These are phyloP conservation scores for Aspergillus intermedius DNA, from an alignment of 2,329 filamentous ascomycete genomes.

Conservation along the genomic window DNA sequence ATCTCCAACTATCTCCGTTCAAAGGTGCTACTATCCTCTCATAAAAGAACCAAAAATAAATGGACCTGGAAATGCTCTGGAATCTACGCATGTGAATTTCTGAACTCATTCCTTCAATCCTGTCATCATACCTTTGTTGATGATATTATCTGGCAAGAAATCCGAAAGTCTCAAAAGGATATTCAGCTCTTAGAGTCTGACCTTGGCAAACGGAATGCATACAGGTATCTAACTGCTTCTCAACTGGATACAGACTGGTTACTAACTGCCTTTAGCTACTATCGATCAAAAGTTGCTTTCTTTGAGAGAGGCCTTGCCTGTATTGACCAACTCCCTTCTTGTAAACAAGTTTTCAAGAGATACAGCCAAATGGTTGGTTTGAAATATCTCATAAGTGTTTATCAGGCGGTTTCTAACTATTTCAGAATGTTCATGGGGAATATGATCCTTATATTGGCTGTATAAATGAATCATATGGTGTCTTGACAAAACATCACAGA, in stretches of 20 bases:
- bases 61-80: conserved; percentile 1
- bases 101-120: background rate
- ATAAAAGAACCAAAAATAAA: background rate
- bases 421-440: conserved; percentile 2
- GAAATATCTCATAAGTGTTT: background rate
- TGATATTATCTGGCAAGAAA: background rate
- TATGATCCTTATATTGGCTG: conserved; percentile 5
- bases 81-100: background rate
- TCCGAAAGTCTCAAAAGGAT: background rate
- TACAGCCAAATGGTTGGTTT: conserved; percentile 1
- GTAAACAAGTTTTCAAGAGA: conserved; percentile 5
- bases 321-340: conserved; percentile 3
- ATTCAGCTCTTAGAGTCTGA: background rate
- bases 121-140: background rate
- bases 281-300: conserved; percentile 3
- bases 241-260: conserved; percentile 1
- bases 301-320: conserved; percentile 1
- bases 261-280: conserved; percentile 4
- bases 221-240: background rate
- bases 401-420: conserved; percentile 1
- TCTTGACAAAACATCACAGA: conserved; percentile 3
- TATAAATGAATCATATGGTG: background rate
- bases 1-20: no score
- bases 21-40: no score
- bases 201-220: background rate